Percentiles rank a stretch among this genome's conserved stretches.
These are phyloP conservation scores for Microdochium paspali DNA, from an alignment of 2,329 filamentous ascomycete genomes.

Conservation along the genomic window DNA sequence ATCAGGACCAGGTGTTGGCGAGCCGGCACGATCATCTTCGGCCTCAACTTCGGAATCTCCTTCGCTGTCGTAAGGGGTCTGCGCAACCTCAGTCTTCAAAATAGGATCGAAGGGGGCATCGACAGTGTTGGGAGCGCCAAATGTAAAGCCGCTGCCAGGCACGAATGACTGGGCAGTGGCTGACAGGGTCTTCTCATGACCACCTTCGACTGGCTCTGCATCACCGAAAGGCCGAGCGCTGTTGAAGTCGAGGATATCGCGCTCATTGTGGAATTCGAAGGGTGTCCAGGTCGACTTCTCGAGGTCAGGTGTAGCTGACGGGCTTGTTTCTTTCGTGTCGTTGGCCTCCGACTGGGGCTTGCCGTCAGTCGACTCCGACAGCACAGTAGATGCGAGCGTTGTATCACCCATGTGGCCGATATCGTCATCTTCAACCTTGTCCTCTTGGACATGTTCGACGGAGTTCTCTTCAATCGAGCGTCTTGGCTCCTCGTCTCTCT, in stretches of 20 bases:
- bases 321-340: constrained; percentile 36
- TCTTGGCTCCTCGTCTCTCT: background rate
- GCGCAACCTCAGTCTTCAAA: constrained; percentile 11
- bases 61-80: background rate
- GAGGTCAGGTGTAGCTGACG: constrained; percentile 41
- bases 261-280: constrained; percentile 47
- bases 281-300: constrained; percentile 44
- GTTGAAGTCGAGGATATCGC: constrained; percentile 40
- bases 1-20: constrained; percentile 22
- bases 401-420: constrained; percentile 32
- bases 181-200: constrained; percentile 52
- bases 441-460: constrained; percentile 15
- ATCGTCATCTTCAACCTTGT: constrained; percentile 31
- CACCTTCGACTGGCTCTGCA: constrained; percentile 22
- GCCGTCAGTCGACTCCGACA: constrained; percentile 44
- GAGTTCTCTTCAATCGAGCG: background rate
- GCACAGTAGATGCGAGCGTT: constrained; percentile 42
- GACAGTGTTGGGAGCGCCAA: constrained; percentile 20
- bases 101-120: constrained; percentile 17
- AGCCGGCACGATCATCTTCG: constrained; percentile 19
- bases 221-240: constrained; percentile 40
- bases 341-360: constrained; percentile 21
- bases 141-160: constrained; percentile 25
- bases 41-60: background rate
- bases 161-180: constrained; percentile 63